Evolutionary conservation across 2,329 filamentous ascomycete species (phyloP).

Genomic region (Colletotrichum echinochloae): DNA sequence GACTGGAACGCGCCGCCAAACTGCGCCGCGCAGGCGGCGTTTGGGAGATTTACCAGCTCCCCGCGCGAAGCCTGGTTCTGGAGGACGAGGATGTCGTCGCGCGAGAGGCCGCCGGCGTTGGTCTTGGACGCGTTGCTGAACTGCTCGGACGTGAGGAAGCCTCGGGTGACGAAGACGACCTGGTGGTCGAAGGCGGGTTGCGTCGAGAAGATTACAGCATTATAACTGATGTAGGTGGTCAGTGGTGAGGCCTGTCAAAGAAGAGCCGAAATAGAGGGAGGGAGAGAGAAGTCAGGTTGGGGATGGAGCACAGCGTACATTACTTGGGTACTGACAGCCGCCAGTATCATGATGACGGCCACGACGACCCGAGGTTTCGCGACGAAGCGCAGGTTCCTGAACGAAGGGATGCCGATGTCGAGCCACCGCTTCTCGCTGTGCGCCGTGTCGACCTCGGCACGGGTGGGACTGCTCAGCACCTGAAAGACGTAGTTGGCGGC

Average conservation of each 20-base stretch:
- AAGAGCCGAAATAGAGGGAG: neutral
- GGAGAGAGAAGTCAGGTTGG: neutral
- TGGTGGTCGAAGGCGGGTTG: slow-evolving; percentile 50
- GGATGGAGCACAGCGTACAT: slow-evolving; percentile 53
- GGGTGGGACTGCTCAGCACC: slow-evolving; percentile 65
- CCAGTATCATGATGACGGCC: slow-evolving; percentile 53
- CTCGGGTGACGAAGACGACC: slow-evolving; percentile 51
- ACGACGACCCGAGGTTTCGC: slow-evolving; percentile 55
- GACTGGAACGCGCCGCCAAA: slow-evolving; percentile 50
- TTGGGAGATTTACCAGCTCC: slow-evolving; percentile 49
- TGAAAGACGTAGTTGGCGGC: slow-evolving; percentile 67
- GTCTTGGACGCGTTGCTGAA: slow-evolving; percentile 51
- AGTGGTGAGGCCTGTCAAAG: slow-evolving; percentile 30
- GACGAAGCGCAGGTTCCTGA: slow-evolving; percentile 61
- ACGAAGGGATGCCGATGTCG: slow-evolving; percentile 65
- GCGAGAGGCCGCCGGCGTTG: slow-evolving; percentile 51
- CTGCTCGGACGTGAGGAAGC: slow-evolving; percentile 52
- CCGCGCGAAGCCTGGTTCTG: slow-evolving; percentile 49
- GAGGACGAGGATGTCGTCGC: slow-evolving; percentile 51
- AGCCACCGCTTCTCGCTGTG: slow-evolving; percentile 62
- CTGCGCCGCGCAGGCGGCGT: slow-evolving; percentile 47
- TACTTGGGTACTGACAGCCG: slow-evolving; percentile 61
- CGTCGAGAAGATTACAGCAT: slow-evolving; percentile 61
- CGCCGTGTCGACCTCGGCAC: slow-evolving; percentile 60
- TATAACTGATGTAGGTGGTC: slow-evolving; percentile 56